phyloP scores from a whole-genome alignment of 2,329 filamentous ascomycete genomes.

The Paraphoma sp. region DNA sequence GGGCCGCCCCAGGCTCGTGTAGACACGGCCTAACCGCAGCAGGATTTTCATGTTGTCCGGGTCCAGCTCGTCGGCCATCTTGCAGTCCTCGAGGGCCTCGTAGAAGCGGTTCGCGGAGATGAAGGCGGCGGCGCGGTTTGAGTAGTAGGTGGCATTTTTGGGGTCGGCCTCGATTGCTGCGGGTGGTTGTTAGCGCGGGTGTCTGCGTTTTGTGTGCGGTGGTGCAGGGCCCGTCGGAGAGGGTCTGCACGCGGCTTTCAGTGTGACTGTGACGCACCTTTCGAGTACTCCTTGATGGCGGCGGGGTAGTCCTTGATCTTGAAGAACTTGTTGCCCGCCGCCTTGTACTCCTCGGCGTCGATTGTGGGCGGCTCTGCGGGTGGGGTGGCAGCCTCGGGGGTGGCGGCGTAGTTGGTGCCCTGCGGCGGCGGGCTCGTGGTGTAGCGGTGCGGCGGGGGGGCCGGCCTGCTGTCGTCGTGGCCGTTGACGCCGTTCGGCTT shows the following conservation, averaged over 20 bases:
- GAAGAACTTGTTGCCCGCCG: slow-evolving; percentile 94
- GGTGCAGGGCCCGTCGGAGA: slow-evolving; percentile 15
- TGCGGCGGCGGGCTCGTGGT: slow-evolving; percentile 57
- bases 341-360: slow-evolving; percentile 91
- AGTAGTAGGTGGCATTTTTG: slow-evolving; percentile 85
- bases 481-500: slow-evolving; percentile 56
- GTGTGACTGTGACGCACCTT: slow-evolving; percentile 67
- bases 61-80: slow-evolving; percentile 80
- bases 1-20: slow-evolving; percentile 84
- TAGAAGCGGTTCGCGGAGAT: slow-evolving; percentile 84
- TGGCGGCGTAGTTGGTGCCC: slow-evolving; percentile 46
- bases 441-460: slow-evolving; percentile 73
- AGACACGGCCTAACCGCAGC: slow-evolving; percentile 85
- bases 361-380: slow-evolving; percentile 59
- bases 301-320: slow-evolving; percentile 89
- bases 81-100: slow-evolving; percentile 86
- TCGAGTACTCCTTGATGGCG: slow-evolving; percentile 92
- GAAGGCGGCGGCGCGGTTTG: slow-evolving; percentile 92
- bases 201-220: slow-evolving; percentile 16
- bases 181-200: slow-evolving; percentile 34
- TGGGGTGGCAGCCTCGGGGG: slow-evolving; percentile 47
- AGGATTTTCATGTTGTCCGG: slow-evolving; percentile 87
- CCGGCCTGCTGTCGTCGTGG: slow-evolving; percentile 61
- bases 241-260: too few species aligned
- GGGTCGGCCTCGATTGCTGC: slow-evolving; percentile 88